A percentile compares a stretch with the other conserved stretches of the same genome.
Evolutionary conservation across 805 yeast genomes (phyloP).

Genomic region (Yarrowia sp.): DNA sequence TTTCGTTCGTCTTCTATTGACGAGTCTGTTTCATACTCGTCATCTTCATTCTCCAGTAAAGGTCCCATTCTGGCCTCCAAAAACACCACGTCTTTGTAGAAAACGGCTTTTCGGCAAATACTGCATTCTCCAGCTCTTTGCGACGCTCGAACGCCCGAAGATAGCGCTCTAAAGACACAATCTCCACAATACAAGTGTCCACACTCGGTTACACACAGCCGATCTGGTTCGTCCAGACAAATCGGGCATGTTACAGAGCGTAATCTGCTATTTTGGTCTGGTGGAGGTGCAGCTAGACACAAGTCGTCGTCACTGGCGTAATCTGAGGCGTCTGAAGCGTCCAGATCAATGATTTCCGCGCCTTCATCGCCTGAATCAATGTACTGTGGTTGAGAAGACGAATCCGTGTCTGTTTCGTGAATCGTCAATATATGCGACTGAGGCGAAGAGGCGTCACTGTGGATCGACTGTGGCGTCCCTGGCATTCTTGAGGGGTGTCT

Average conservation of each 20-base stretch:
- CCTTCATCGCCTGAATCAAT: conserved; percentile 27
- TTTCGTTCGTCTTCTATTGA: neutral
- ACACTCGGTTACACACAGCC: conserved; percentile 39
- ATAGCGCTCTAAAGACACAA: conserved; percentile 39
- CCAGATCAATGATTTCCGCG: neutral
- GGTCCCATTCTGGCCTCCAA: conserved; percentile 31
- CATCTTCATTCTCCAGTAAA: neutral
- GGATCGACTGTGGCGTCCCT: neutral
- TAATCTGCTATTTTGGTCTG: conserved; percentile 8
- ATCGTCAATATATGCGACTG: neutral
- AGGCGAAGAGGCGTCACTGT: neutral
- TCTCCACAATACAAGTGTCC: conserved; percentile 42
- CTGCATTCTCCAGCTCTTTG: conserved; percentile 38
- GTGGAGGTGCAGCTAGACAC: conserved; percentile 1
- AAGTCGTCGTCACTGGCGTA: conserved; percentile 6
- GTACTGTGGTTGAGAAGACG: neutral
- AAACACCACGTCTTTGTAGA: conserved; percentile 34
- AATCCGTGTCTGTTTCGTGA: conserved; percentile 1
- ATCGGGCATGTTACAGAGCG: conserved; percentile 37
- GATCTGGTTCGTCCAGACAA: conserved; percentile 40
- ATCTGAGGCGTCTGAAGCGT: conserved; percentile 2
- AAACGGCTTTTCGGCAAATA: conserved; percentile 38
- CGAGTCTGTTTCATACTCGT: neutral
- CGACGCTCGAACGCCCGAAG: conserved; percentile 35
- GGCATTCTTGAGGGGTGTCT: neutral